These are phyloP conservation scores for Helenozyma rhizophorensis DNA, from an alignment of 805 yeast genomes.

Conservation along the genomic window DNA sequence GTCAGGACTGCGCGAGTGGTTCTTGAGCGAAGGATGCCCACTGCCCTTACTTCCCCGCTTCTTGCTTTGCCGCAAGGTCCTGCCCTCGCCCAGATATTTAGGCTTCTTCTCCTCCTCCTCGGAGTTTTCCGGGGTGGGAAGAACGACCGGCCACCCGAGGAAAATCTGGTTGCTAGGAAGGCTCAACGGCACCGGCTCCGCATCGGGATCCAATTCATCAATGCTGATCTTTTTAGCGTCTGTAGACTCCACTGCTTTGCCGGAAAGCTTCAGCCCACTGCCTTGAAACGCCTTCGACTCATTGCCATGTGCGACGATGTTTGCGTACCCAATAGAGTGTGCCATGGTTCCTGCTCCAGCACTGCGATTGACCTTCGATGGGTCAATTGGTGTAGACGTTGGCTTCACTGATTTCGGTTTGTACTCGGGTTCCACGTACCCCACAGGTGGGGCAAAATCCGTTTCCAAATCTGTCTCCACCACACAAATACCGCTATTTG, in stretches of 20 bases:
- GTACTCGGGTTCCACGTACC: constrained; percentile 87
- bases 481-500: constrained; percentile 74
- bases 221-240: constrained; percentile 26
- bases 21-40: constrained; percentile 49
- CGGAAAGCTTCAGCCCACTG: constrained; percentile 68
- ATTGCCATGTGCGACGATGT: constrained; percentile 42
- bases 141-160: constrained; percentile 83
- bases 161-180: constrained; percentile 85
- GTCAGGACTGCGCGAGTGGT: constrained; percentile 69
- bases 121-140: constrained; percentile 30
- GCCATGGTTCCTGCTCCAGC: constrained; percentile 74
- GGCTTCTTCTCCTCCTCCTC: constrained; percentile 21
- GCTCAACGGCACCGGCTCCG: constrained; percentile 65
- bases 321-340: constrained; percentile 59
- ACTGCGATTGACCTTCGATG: constrained; percentile 30
- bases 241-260: constrained; percentile 34
- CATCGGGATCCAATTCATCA: constrained; percentile 47
- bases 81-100: constrained; percentile 64
- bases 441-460: constrained; percentile 98
- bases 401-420: constrained; percentile 40
- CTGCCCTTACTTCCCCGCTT: constrained; percentile 47
- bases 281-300: constrained; percentile 44
- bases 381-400: constrained; percentile 27
- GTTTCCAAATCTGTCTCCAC: constrained; percentile 96
- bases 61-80: constrained; percentile 63